Base-by-base conservation (phyloP, 2,329 filamentous ascomycete species). In the Plectosphaerella plurivora region DNA sequence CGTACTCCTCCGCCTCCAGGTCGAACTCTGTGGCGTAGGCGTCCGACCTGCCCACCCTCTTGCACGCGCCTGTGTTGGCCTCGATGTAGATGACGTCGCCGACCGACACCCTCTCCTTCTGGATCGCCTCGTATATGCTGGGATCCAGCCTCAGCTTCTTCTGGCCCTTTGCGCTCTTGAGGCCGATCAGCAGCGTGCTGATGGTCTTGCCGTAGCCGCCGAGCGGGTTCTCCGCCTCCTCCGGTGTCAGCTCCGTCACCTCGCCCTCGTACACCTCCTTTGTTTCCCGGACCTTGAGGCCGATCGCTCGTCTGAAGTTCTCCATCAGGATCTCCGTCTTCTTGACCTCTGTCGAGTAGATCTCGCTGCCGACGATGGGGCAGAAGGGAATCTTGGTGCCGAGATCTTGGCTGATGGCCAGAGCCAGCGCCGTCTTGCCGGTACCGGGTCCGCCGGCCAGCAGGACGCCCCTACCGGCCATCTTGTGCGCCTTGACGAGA, bases 241-340 rank as follows among this genome's bases (percentile, higher is more conserved):
- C 94, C 39, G 94, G 94, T 33, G 93, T 96, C 61, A 99, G 84
- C 72, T 99, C 94, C 60, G 91, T 97, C 52, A 99, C 94, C 74
- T 99, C 94, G 67, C 94, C 94, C 75, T 99, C 94, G 73, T 97
- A 99, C 54, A 99, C 93, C 73, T 99, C 94, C 74, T 99, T 99
- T 50, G 93, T 97, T 79, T 99, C 94, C 65, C 94, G 91, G 60
- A 99, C 94, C 67, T 96, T 92, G 60, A 99, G 81, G 35, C 93
- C 94, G 70, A 99, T 99, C 54, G 94, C 94, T 67, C 94, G 82
- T 68, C 94, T 84, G 72, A 99, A 99, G 76, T 97, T 97, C 79
- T 99, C 94, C 94, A 97, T 97, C 68, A 99, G 76, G 60, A 96
- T 88, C 73, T 99, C 94, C 48, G 94, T 99, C 84, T 99, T 99